phyloP scores from a whole-genome alignment of 1,139 yeast genomes.

The Nadsonia commutata region DNA sequence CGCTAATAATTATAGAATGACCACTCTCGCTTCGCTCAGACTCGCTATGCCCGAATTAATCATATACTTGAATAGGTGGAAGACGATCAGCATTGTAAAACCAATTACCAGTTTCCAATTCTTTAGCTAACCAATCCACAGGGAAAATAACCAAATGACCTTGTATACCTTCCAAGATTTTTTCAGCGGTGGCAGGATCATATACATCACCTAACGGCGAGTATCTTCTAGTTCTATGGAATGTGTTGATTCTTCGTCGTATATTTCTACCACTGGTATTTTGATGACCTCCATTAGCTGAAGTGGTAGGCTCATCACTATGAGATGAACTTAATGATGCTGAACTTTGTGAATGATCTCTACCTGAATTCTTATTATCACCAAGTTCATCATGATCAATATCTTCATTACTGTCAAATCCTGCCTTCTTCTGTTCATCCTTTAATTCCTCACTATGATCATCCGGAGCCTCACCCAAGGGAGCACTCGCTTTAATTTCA shows the following conservation, averaged over 20 bases:
- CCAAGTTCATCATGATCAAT: conserved; percentile 3
- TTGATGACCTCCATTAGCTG: conserved; percentile 2
- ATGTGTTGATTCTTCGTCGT: conserved; percentile 8
- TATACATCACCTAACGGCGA: conserved; percentile 35
- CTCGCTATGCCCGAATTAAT: no score
- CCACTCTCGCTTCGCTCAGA: no score
- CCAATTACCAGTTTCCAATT: conserved; percentile 84
- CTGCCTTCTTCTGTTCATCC: conserved; percentile 5
- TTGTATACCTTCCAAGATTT: conserved; percentile 55
- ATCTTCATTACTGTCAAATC: conserved; percentile 4
- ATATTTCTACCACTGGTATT: neutral
- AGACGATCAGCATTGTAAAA: conserved; percentile 84
- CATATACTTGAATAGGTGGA: conserved; percentile 92
- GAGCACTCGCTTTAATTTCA: conserved; percentile 3
- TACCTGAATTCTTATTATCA: neutral
- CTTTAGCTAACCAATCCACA: conserved; percentile 75
- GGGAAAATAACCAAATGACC: conserved; percentile 90
- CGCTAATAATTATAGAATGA: no score
- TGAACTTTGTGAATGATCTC: neutral
- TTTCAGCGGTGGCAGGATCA: conserved; percentile 65
- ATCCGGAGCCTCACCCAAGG: conserved; percentile 5
- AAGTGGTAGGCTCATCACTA: neutral
- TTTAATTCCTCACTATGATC: conserved; percentile 2
- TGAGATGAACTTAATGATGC: neutral
- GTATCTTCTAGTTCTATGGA: conserved; percentile 5